phyloP scores from a whole-genome alignment of 192 early-diverging fungal genomes.

The Coemansia javaensis region DNA sequence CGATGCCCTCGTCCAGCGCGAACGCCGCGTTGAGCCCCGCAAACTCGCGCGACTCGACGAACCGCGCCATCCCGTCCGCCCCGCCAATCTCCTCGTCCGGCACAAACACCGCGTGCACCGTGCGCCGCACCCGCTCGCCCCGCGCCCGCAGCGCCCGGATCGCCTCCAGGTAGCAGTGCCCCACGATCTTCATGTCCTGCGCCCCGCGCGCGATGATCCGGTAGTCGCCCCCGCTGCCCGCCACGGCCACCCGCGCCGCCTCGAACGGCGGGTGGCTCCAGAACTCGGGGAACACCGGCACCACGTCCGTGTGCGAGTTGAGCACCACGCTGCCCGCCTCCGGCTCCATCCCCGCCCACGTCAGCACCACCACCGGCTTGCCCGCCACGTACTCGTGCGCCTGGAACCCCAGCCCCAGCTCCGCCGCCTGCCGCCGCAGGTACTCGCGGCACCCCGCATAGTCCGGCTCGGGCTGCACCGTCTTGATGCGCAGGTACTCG shows the following conservation, averaged over 20 bases:
- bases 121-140: conserved; percentile 58
- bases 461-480: conserved; percentile 80
- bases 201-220: conserved; percentile 77
- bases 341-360: conserved; percentile 59
- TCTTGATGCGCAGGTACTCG: conserved; percentile 80
- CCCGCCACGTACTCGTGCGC: conserved; percentile 54
- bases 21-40: conserved; percentile 70
- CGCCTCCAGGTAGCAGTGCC: conserved; percentile 76
- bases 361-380: conserved; percentile 72
- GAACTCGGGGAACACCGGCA: conserved; percentile 73
- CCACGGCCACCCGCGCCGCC: conserved; percentile 54
- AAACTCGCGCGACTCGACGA: conserved; percentile 66
- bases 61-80: conserved; percentile 67
- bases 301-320: conserved; percentile 87
- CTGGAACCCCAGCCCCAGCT: conserved; percentile 59
- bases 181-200: conserved; percentile 93
- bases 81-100: conserved; percentile 88
- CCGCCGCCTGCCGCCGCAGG: conserved; percentile 61
- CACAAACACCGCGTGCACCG: conserved; percentile 73
- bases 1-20: conserved; percentile 82
- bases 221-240: conserved; percentile 52
- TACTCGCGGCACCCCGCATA: conserved; percentile 62
- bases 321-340: conserved; percentile 60
- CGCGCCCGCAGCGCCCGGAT: conserved; percentile 57
- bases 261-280: conserved; percentile 79